Evolutionary conservation across 192 early-diverging fungal species (phyloP), one percentile per base, ranked within the genome.

Genomic region (Anaeromyces robustus): DNA sequence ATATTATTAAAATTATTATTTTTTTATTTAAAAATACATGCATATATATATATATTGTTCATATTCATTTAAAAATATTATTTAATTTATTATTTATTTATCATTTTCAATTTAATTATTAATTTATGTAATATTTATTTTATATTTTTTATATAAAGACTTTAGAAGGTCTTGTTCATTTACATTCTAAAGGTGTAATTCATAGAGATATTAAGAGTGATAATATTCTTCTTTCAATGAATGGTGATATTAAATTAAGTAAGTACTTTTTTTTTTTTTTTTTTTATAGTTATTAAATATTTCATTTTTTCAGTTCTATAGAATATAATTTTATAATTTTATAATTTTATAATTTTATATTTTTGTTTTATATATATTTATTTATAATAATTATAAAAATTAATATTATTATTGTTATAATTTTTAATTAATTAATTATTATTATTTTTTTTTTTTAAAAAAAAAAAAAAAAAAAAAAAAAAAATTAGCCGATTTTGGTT

Each of bases 171-270:
- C 82, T 96, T 26, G 85, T 85, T 22, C 91, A 94, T 85, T 85
- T 96, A 80, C 95, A 96, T 80, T 83, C 87, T 29, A 88, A 89
- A 30, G 87, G 87, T 22, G 91, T 95, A 78, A 94, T 95, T 81
- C 95, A 96, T 82, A 85, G 95, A 83, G 95, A 96, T 84, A 95
- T 96, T 86, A 95, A 95, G 83, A 89, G 88, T 77, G 95, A 96
- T 84, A 96, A 96, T 79, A 88, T 98, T 26, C 87, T 98, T 77
- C 85, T 98, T 41, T 90, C 94, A 84, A 88, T 92, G 31, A 86
- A 87, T 77, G 93, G 93, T 68, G 90, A 93, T 84, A 93, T 98
- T 82, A 98, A 96, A 84, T 87, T 94, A 68, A 89, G 31, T 81
- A 59, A 68, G 79, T 68, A n/a, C n/a, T n/a, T n/a, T n/a, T n/a